Conservation (phyloP, 805 yeast genomes). For the Candida tammaniensis region DNA sequence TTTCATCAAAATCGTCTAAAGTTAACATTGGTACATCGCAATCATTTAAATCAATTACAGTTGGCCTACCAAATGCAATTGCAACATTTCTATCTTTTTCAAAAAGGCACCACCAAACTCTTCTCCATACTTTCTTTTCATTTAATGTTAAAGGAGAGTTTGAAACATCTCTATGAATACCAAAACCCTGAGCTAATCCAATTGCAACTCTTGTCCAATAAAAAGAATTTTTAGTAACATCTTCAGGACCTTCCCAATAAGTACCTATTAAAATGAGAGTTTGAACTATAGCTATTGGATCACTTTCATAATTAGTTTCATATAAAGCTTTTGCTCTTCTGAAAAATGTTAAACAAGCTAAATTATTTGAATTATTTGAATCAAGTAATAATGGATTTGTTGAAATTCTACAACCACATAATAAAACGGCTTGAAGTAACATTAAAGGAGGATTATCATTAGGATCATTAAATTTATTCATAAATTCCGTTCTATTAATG, state of each 20-base stretch:
- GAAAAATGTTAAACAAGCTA: slow-evolving; percentile 53
- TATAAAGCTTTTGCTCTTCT: slow-evolving; percentile 72
- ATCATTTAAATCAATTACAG: slow-evolving; percentile 65
- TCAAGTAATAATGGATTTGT: slow-evolving; percentile 51
- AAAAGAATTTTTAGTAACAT: slow-evolving; percentile 60
- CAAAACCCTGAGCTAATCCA: slow-evolving; percentile 70
- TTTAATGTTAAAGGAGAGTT: slow-evolving; percentile 37
- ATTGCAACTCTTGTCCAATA: slow-evolving; percentile 72
- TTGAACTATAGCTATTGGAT: slow-evolving; percentile 60
- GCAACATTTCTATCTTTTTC: slow-evolving; percentile 69
- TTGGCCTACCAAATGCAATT: slow-evolving; percentile 73
- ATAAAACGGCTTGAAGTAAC: slow-evolving; percentile 62
- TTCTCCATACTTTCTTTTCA: slow-evolving; percentile 52
- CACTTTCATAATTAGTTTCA: slow-evolving; percentile 67
- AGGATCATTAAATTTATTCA: slow-evolving; percentile 54
- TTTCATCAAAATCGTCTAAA: slow-evolving; percentile 61
- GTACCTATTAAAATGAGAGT: slow-evolving; percentile 60
- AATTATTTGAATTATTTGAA: slow-evolving; percentile 48
- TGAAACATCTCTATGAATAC: slow-evolving; percentile 61
- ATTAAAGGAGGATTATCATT: slow-evolving; percentile 61
- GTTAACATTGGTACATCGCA: slow-evolving; percentile 74
- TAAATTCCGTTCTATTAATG: slow-evolving; percentile 58
- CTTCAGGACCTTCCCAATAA: slow-evolving; percentile 74
- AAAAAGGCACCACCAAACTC: slow-evolving; percentile 78
- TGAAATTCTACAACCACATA: slow-evolving; percentile 66